phyloP scores from a whole-genome alignment of 495 filamentous ascomycete species.

The Geoglossum glabrum region DNA sequence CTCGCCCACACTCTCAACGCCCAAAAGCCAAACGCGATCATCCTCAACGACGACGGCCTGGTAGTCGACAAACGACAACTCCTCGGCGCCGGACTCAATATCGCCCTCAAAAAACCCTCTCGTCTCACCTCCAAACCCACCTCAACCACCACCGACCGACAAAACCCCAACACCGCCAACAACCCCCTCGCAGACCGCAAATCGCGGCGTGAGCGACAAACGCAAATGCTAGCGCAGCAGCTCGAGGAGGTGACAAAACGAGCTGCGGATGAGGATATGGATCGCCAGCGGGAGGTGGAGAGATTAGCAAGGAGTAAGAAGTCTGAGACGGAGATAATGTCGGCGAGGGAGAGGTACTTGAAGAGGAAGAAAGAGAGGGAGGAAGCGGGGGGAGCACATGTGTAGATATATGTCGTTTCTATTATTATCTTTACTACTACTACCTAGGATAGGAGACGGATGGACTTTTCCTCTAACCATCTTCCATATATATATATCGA shows the following conservation, averaged over 20 bases:
- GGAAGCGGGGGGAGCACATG: background rate
- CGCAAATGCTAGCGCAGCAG: slow-evolving; percentile 69
- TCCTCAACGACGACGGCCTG: slow-evolving; percentile 81
- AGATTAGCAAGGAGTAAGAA: slow-evolving; percentile 51
- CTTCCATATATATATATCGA: too few relatives aligned
- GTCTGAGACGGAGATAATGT: slow-evolving; percentile 61
- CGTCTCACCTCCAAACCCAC: background rate
- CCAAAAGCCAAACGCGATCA: slow-evolving; percentile 40
- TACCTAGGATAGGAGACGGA: too few relatives aligned
- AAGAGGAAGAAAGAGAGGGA: slow-evolving; percentile 48
- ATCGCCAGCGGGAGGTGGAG: slow-evolving; percentile 42
- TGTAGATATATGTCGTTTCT: background rate
- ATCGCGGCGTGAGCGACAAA: slow-evolving; percentile 47
- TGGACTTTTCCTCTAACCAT: too few relatives aligned
- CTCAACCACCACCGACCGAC: slow-evolving; percentile 29
- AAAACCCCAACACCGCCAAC: slow-evolving; percentile 53
- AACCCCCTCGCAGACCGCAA: slow-evolving; percentile 18
- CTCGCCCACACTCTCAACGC: slow-evolving; percentile 53
- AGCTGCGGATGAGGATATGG: slow-evolving; percentile 56
- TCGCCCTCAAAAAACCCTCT: slow-evolving; percentile 25
- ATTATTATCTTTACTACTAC: background rate
- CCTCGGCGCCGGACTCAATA: slow-evolving; percentile 70
- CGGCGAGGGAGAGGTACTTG: slow-evolving; percentile 73
- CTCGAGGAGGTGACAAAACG: slow-evolving; percentile 56
- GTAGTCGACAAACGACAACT: slow-evolving; percentile 88